Percentiles rank a stretch among this genome's conserved stretches.
Conservation (phyloP, 2,329 filamentous ascomycete genomes). For the Fusarium verticillioides region DNA sequence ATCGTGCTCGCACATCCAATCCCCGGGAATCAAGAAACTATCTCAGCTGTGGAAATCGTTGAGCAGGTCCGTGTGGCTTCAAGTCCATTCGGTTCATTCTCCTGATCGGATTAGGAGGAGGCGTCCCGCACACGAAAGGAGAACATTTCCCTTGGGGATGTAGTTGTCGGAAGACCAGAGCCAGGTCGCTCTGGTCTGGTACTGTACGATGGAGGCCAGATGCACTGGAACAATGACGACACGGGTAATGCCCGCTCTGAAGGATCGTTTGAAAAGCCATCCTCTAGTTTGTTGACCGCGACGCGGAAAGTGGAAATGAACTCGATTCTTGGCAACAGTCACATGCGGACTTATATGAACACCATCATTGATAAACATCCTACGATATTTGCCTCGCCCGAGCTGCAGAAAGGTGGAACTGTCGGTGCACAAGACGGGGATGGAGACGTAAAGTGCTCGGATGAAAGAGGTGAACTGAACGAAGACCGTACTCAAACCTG, state of each 20-base stretch:
- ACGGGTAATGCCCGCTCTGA: not conserved
- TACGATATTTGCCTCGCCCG: not conserved
- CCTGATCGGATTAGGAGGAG: not conserved
- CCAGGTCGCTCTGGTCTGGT: not conserved
- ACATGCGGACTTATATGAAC: not conserved
- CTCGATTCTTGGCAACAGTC: not conserved
- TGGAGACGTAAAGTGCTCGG: not conserved
- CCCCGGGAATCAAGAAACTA: not conserved
- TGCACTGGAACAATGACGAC: not conserved
- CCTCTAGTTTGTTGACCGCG: not conserved
- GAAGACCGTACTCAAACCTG: not conserved
- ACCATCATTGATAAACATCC: not conserved
- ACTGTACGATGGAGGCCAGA: not conserved
- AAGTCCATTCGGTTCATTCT: not conserved
- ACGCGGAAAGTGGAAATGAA: not conserved
- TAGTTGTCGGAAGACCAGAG: not conserved
- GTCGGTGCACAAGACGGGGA: not conserved
- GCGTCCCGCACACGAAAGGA: not conserved
- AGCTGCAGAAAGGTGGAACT: not conserved
- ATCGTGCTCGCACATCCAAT: not conserved
- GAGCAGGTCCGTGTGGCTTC: not conserved
- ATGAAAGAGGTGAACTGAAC: not conserved
- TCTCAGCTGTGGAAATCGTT: not conserved
- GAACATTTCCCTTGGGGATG: not conserved
- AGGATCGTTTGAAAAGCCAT: not conserved